These are phyloP conservation scores for Phaffia australis DNA, from an alignment of 768 basidiomycete species.

Conservation along the genomic window DNA sequence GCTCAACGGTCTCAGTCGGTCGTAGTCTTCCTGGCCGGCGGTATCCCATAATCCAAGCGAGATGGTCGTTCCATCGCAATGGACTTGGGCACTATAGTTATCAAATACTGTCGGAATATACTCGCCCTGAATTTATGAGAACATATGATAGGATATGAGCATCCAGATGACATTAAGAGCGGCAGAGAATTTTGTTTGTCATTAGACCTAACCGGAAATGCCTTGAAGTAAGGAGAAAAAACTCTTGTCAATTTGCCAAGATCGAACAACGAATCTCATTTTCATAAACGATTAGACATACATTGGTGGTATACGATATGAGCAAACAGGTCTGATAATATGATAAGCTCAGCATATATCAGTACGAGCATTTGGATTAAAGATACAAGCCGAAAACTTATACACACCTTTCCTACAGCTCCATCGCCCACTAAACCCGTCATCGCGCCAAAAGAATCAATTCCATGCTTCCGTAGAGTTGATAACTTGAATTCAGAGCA, in stretches of 20 bases:
- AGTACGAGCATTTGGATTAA: background rate
- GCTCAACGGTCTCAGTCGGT: slow-evolving; percentile 51
- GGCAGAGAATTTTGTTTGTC: no score
- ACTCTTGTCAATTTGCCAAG: background rate
- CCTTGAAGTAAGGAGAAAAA: background rate
- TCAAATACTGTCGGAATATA: slow-evolving; percentile 65
- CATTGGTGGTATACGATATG: slow-evolving; percentile 91
- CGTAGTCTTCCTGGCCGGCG: slow-evolving; percentile 89
- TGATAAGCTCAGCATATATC: background rate
- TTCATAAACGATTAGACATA: background rate
- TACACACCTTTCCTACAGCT: slow-evolving; percentile 37
- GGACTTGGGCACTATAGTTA: slow-evolving; percentile 54
- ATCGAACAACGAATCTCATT: background rate
- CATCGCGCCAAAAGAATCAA: background rate
- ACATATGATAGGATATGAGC: background rate
- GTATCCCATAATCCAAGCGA: slow-evolving; percentile 99
- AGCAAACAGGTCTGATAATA: slow-evolving; percentile 73
- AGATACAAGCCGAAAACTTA: background rate
- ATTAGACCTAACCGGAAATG: slow-evolving; percentile 11
- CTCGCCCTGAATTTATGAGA: slow-evolving; percentile 53
- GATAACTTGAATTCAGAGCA: background rate
- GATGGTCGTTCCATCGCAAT: slow-evolving; percentile 64
- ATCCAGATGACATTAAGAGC: background rate
- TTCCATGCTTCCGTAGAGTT: background rate
- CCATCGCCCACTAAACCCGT: slow-evolving; percentile 35